phyloP scores from a whole-genome alignment of 306 rosid species.

The Mucuna pruriens region DNA sequence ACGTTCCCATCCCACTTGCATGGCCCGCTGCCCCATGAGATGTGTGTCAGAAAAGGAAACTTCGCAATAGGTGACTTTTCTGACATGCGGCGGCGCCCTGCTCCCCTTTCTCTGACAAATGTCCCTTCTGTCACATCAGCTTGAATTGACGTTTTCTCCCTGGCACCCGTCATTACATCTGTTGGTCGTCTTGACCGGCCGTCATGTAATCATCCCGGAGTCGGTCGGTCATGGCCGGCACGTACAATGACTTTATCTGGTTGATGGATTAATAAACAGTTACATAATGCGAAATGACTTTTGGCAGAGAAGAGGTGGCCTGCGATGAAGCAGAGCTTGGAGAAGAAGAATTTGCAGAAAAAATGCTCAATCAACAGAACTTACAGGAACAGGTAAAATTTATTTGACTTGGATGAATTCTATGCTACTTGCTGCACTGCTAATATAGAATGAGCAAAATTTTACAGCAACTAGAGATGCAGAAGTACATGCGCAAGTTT shows the following conservation, averaged over 20 bases:
- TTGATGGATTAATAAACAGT: slow-evolving; percentile 4
- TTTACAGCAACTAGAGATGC: slow-evolving; percentile 88
- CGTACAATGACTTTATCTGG: not conserved
- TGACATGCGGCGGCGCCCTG: too few relatives aligned
- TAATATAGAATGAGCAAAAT: slow-evolving; percentile 19
- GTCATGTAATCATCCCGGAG: too few relatives aligned
- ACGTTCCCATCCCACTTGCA: too few relatives aligned
- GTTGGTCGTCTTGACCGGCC: too few relatives aligned
- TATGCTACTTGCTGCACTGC: slow-evolving; percentile 18
- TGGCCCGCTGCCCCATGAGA: too few relatives aligned
- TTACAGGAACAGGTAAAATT: slow-evolving; percentile 67
- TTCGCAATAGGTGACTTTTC: too few relatives aligned
- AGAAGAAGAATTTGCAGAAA: slow-evolving; percentile 70
- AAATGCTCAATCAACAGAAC: slow-evolving; percentile 54
- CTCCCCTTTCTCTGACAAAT: too few relatives aligned
- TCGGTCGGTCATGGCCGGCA: too few relatives aligned
- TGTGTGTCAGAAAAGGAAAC: too few relatives aligned
- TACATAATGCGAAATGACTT: slow-evolving; percentile 15
- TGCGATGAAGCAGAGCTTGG: slow-evolving; percentile 94
- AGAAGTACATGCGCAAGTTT: slow-evolving; percentile 72
- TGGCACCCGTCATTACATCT: too few relatives aligned
- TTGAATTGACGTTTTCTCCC: too few relatives aligned
- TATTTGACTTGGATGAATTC: not conserved
- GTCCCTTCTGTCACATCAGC: too few relatives aligned
- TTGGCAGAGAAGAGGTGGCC: slow-evolving; percentile 81